Percentiles rank a stretch among this genome's conserved stretches.
Evolutionary conservation across 2,329 filamentous ascomycete genomes (phyloP).

Genomic region (Phialophora chinensis): DNA sequence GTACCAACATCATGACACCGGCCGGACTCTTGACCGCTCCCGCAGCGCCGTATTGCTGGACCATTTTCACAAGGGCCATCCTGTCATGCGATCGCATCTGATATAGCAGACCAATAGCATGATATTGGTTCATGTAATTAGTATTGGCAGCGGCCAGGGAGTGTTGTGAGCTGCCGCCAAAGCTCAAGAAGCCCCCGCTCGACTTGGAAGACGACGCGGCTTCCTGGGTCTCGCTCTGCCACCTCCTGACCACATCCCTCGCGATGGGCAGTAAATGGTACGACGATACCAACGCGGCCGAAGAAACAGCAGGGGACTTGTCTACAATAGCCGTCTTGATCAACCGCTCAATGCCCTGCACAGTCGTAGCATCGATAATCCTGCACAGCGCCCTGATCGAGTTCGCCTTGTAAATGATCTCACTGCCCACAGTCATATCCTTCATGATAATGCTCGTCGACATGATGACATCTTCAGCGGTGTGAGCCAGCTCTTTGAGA

Average conservation of each 20-base stretch:
- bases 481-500: conserved; percentile 95
- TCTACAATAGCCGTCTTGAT: conserved; percentile 99
- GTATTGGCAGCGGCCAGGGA: conserved; percentile 76
- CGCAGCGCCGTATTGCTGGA: conserved; percentile 94
- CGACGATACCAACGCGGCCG: conserved; percentile 91
- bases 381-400: conserved; percentile 93
- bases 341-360: conserved; percentile 95
- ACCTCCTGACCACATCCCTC: conserved; percentile 91
- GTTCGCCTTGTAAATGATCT: conserved; percentile 92
- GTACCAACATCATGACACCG: conserved; percentile 88
- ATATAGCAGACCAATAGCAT: conserved; percentile 95
- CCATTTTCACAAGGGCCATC: conserved; percentile 99
- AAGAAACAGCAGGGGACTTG: conserved; percentile 96
- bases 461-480: conserved; percentile 99
- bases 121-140: conserved; percentile 98
- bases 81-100: conserved; percentile 97
- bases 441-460: conserved; percentile 99
- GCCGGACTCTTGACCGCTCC: conserved; percentile 95
- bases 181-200: conserved; percentile 87
- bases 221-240: conserved; percentile 98
- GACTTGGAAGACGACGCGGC: conserved; percentile 90
- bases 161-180: conserved; percentile 77
- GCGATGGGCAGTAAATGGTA: conserved; percentile 98
- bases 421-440: conserved; percentile 93
- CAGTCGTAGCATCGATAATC: conserved; percentile 94